Evolutionary conservation across 2,329 filamentous ascomycete species (phyloP), one percentile per base, ranked within the genome.

Genomic region (Claviceps sp.): DNA sequence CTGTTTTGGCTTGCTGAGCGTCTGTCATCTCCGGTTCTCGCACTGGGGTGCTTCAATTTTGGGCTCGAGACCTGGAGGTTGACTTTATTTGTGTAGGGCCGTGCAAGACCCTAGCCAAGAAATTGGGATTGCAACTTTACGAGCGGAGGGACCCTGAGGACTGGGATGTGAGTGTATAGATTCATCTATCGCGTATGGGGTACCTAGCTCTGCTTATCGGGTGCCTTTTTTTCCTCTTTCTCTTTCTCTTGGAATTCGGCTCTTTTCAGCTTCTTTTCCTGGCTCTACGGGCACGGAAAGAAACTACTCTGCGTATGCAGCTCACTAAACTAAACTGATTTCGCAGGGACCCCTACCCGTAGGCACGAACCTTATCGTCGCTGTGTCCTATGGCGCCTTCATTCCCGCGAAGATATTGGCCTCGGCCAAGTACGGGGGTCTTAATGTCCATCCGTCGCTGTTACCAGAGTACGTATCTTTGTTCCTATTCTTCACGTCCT

Each of bases 361-460:
- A 44, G 62, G 71, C 3, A 81, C 82, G 58, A 89, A 96, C 65
- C 73, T 98, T 54, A 78, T 98, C 58, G 74, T 97, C 46, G 90
- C 90, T 47, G 93, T 97, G 4, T 97, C 93, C 0, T 98, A 97
- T 68, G 93, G 93, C 3, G 77, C 95, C 7, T 85, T 96, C 55
- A 83, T 98, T 1, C 93, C 93, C 0, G 75, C 77, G 0, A 77
- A 88, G 4, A 80, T 97, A 16, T 72, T 98, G 22, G 71, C 71
- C 22, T 70, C 70, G 1, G 79, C 86, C 24, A 79, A 78, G 59
- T 95, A 94, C 68, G 90, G 90, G 44, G 93, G 93, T 0, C 70
- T 98, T 3, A 98, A 98, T 66, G 77, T 98, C 2, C 93, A 98
- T 62, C 93, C 93, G 1, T 97, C 91, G 0, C 70, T 96, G 30